Conservation (phyloP, 192 early-diverging fungal species). For the Backusella psychrophila region DNA sequence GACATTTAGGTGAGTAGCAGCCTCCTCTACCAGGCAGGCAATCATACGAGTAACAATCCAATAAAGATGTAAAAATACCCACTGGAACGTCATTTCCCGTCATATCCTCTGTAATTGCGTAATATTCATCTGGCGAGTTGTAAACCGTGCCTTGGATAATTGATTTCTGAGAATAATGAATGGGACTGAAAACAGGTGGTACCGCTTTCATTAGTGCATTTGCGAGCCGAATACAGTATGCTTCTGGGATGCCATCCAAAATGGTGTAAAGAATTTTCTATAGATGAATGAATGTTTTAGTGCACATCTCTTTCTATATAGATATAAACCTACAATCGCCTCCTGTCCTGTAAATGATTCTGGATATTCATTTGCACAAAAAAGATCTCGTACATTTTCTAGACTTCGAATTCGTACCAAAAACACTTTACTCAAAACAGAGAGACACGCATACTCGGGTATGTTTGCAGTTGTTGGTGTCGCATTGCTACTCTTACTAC, state of each 20-base stretch:
- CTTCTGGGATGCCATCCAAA: slow-evolving; percentile 14
- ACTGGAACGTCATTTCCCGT: slow-evolving; percentile 54
- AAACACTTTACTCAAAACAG: slow-evolving; percentile 17
- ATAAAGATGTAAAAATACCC: slow-evolving; percentile 84
- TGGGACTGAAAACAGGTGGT: slow-evolving; percentile 21
- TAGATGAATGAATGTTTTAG: background rate
- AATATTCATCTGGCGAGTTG: slow-evolving; percentile 31
- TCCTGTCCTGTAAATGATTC: slow-evolving; percentile 29
- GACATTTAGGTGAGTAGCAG: slow-evolving; percentile 28
- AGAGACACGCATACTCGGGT: slow-evolving; percentile 15
- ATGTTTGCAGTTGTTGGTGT: background rate
- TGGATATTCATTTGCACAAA: slow-evolving; percentile 35
- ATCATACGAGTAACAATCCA: slow-evolving; percentile 70
- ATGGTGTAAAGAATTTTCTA: slow-evolving; percentile 7
- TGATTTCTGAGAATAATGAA: slow-evolving; percentile 29
- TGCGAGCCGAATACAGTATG: slow-evolving; percentile 19
- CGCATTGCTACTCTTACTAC: background rate
- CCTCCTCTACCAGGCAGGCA: slow-evolving; percentile 21
- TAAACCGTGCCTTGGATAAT: slow-evolving; percentile 19
- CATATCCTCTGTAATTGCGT: slow-evolving; percentile 27
- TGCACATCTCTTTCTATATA: too few relatives aligned
- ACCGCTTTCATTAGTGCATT: slow-evolving; percentile 16
- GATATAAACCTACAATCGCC: slow-evolving; percentile 13
- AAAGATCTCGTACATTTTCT: slow-evolving; percentile 32
- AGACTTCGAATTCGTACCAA: slow-evolving; percentile 13